phyloP scores from a whole-genome alignment of 306 rosid species.

The Luffa aegyptiaca region DNA sequence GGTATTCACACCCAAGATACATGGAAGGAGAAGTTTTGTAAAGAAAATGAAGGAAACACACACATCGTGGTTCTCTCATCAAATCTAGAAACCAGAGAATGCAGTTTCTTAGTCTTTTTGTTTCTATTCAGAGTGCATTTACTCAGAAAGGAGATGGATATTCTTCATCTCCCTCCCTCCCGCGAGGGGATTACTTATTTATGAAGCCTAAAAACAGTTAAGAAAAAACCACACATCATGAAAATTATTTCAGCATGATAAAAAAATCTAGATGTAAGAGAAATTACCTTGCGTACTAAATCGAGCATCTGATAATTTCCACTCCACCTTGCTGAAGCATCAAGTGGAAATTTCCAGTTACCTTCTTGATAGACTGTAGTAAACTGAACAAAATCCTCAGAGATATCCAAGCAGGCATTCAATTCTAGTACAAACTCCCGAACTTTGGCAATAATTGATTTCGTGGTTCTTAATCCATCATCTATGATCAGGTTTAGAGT shows the following conservation, averaged over 20 bases:
- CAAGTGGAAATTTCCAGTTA: slow-evolving; percentile 86
- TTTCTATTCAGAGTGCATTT: not conserved
- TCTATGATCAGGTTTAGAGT: slow-evolving; percentile 74
- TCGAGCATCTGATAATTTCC: slow-evolving; percentile 95
- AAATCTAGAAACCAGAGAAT: not conserved
- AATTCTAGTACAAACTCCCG: slow-evolving; percentile 70
- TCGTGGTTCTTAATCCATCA: slow-evolving; percentile 66
- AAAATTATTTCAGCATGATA: not conserved
- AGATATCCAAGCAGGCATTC: slow-evolving; percentile 58
- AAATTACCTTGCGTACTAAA: slow-evolving; percentile 68
- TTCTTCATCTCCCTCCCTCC: not conserved
- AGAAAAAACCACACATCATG: not conserved
- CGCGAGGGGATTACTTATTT: not conserved
- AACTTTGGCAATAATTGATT: slow-evolving; percentile 52
- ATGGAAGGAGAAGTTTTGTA: not conserved
- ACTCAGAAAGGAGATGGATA: not conserved
- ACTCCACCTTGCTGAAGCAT: slow-evolving; percentile 84
- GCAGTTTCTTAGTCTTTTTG: not conserved
- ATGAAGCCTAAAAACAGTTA: not conserved
- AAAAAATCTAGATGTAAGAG: slow-evolving; percentile 2
- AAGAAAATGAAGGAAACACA: not conserved
- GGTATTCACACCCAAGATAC: not conserved
- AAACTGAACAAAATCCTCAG: slow-evolving; percentile 64
- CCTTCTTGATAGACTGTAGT: slow-evolving; percentile 78
- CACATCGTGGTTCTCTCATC: not conserved